A percentile compares a stretch with the other conserved stretches of the same genome.
Evolutionary conservation across 2,329 filamentous ascomycete species (phyloP).

Genomic region (Phialophora tarda): DNA sequence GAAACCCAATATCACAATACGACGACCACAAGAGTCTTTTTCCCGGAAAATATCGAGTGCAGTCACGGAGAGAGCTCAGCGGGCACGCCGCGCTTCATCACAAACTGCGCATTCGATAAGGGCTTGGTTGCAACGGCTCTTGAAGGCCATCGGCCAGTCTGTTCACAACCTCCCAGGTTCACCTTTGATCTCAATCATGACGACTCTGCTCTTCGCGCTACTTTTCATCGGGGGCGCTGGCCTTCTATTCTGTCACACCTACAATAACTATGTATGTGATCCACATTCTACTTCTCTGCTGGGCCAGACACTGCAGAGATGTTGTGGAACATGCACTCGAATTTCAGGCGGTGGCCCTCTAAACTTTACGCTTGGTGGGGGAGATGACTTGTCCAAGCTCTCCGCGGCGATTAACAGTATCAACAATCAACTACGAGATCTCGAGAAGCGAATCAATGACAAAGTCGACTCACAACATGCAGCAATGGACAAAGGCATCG

Average conservation of each 20-base stretch:
- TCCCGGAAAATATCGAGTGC: conserved; percentile 15
- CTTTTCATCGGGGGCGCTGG: conserved; percentile 21
- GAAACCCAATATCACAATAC: conserved; percentile 32
- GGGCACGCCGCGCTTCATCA: conserved; percentile 10
- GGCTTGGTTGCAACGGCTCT: conserved; percentile 27
- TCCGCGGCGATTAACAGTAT: conserved; percentile 31
- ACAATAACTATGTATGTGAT: conserved; percentile 33
- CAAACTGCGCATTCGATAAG: conserved; percentile 7
- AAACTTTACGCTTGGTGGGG: conserved; percentile 30
- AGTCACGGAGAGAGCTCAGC: conserved; percentile 11
- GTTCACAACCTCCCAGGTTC: conserved; percentile 33
- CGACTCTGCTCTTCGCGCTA: conserved; percentile 25
- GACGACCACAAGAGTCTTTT: conserved; percentile 20
- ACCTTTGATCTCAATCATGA: conserved; percentile 25
- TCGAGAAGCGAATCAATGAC: conserved; percentile 34
- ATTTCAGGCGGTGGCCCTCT: conserved; percentile 3
- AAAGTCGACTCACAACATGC: conserved; percentile 31
- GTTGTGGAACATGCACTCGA: conserved; percentile 34
- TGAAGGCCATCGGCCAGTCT: conserved; percentile 20
- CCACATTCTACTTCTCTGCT: conserved; percentile 31
- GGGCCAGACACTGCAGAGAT: conserved; percentile 30
- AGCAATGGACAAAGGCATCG: conserved; percentile 27
- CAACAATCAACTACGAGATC: conserved; percentile 32
- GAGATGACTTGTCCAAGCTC: conserved; percentile 31
- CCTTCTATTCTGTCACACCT: conserved; percentile 34